Base-by-base conservation (phyloP, 768 basidiomycete species). In the Udeniomyces megalosporus region DNA sequence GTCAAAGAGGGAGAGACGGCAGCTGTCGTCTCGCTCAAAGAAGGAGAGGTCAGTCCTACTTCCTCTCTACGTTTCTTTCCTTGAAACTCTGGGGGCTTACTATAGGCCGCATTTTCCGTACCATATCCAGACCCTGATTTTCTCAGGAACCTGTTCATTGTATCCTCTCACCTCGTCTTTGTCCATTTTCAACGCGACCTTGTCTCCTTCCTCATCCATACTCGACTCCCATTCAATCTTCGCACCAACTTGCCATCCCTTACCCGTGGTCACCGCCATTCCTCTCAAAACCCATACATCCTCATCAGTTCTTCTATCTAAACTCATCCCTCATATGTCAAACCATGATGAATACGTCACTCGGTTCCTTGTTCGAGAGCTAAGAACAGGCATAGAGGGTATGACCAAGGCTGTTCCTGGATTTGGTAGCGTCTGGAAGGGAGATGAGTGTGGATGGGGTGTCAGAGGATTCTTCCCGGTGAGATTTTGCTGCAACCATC, bases 401-500 rank as follows among this genome's bases (percentile, higher is more conserved):
- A 65, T 65, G 58, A 24, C 24, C 5, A 26, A 29, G 29, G 52
- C 48, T 14, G 47, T 65, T n/a, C 57, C 57, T 12, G 61, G 56
- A 34, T 59, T 60, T 38, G 58, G 58, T 6, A 35, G 51, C 10
- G 46, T 65, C 11, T 65, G 63, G 63, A 58, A 48, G 20, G 63
- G 63, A 34, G 58, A 59, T 32, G 58, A 22, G n/a, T 51, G 49
- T 22, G 58, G 63, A 3, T 65, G 63, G 63, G 63, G 63, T 24
- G 63, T 72, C 4, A 64, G 70, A 28, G 75, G 76, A 15, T 69
- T 84, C 15, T 75, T 77, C 38, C 73, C 85, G 7, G 73, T 76
- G 4, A 77, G 80, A 51, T 69, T n/a, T n/a, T n/a, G n/a, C n/a
- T n/a, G n/a, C n/a, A n/a, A n/a, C n/a, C n/a, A n/a, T n/a, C n/a